phyloP scores from a whole-genome alignment of 805 yeast genomes.

The Hermanozyma aechmeae region DNA sequence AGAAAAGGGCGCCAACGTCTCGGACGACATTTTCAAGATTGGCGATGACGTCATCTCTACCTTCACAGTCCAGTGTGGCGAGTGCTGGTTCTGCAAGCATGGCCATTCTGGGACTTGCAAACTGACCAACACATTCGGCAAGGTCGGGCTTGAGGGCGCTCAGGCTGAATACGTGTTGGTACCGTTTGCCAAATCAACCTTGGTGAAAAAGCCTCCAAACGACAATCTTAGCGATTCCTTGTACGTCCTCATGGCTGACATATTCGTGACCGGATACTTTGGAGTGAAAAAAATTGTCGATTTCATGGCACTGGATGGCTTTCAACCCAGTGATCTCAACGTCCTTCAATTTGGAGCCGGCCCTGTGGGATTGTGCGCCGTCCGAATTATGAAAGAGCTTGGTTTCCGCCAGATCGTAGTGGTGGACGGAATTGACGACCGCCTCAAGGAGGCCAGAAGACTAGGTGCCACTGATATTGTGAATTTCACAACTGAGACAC shows the following conservation, averaged over 20 bases:
- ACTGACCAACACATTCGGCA: slow-evolving; percentile 48
- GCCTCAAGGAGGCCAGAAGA: slow-evolving; percentile 33
- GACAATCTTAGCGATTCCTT: slow-evolving; percentile 40
- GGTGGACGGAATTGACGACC: slow-evolving; percentile 39
- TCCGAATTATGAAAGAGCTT: slow-evolving; percentile 32
- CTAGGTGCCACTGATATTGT: slow-evolving; percentile 44
- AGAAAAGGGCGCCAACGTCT: slow-evolving; percentile 23
- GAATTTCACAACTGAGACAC: slow-evolving; percentile 30
- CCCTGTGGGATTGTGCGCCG: slow-evolving; percentile 50
- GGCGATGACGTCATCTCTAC: slow-evolving; percentile 27
- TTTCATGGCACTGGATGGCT: slow-evolving; percentile 16
- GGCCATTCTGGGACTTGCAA: slow-evolving; percentile 50
- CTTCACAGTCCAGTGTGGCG: slow-evolving; percentile 52
- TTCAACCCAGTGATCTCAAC: slow-evolving; percentile 20
- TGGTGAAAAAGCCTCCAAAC: slow-evolving; percentile 32
- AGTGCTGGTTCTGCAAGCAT: slow-evolving; percentile 48
- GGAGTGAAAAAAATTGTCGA: slow-evolving; percentile 42
- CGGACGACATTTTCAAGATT: slow-evolving; percentile 18
- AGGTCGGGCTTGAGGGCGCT: slow-evolving; percentile 47
- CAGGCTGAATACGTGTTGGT: slow-evolving; percentile 54
- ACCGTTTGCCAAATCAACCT: slow-evolving; percentile 46
- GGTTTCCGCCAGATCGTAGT: slow-evolving; percentile 39
- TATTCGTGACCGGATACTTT: slow-evolving; percentile 54
- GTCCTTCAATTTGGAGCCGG: slow-evolving; percentile 52
- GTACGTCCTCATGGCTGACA: slow-evolving; percentile 52